Conservation (phyloP, 768 basidiomycete species). For the Butyriboletus loyo region DNA sequence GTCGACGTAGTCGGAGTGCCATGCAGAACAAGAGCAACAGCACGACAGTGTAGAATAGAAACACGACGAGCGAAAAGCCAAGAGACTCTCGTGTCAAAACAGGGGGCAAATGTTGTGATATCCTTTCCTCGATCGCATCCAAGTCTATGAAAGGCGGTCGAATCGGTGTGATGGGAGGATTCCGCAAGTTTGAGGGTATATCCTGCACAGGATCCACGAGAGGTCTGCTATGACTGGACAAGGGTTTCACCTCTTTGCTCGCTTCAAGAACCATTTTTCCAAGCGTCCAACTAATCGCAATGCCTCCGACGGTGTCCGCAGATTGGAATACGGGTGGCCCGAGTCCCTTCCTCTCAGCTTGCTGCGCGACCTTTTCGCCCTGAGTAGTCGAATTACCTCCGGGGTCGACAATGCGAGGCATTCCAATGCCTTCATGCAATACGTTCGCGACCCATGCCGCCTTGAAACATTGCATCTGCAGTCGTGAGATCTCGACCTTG, state of each 20-base stretch:
- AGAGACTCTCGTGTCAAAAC: constrained; percentile 61
- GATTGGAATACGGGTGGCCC: constrained; percentile 87
- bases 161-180: constrained; percentile 55
- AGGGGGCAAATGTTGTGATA: constrained; percentile 65
- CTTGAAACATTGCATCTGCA: constrained; percentile 99
- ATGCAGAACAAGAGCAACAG: constrained; percentile 43
- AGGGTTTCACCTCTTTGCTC: constrained; percentile 72
- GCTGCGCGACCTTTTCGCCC: constrained; percentile 66
- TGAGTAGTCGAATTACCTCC: constrained; percentile 74
- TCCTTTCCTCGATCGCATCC: constrained; percentile 56
- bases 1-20: constrained; percentile 56
- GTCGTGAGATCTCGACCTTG: constrained; percentile 74
- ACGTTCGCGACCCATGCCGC: constrained; percentile 98
- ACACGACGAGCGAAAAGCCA: constrained; percentile 68
- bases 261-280: constrained; percentile 99
- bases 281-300: constrained; percentile 96
- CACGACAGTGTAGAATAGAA: constrained; percentile 52
- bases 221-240: constrained; percentile 46
- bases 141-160: constrained; percentile 60
- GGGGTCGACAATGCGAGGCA: constrained; percentile 86
- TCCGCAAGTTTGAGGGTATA: constrained; percentile 48
- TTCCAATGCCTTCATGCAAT: constrained; percentile 91
- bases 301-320: constrained; percentile 86
- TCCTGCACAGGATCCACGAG: constrained; percentile 74
- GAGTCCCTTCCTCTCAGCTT: constrained; percentile 82